Conservation (phyloP, 2,329 filamentous ascomycete species). For the Elsinoe perseae region DNA sequence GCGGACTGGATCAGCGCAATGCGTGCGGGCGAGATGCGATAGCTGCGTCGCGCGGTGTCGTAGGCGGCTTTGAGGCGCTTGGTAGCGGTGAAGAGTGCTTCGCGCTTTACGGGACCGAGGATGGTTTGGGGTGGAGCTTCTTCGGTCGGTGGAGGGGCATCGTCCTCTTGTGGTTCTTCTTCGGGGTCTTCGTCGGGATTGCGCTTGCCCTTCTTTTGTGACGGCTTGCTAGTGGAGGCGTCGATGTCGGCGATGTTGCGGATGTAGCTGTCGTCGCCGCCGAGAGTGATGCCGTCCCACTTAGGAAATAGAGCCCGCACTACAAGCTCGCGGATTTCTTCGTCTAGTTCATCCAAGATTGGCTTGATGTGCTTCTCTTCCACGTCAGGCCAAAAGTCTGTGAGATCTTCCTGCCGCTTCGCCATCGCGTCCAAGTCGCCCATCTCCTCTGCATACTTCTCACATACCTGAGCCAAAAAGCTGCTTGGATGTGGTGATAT, state of each 20-base stretch:
- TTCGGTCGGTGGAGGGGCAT: constrained; percentile 16
- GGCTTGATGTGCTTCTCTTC: constrained; percentile 75
- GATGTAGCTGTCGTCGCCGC: constrained; percentile 22
- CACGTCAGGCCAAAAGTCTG: constrained; percentile 71
- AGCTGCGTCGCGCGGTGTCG: constrained; percentile 71
- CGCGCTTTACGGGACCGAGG: constrained; percentile 17
- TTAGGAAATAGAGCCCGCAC: constrained; percentile 45
- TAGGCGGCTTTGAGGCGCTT: constrained; percentile 68
- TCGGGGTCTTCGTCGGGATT: constrained; percentile 19
- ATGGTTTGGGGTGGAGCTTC: background rate
- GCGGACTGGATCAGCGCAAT: constrained; percentile 67
- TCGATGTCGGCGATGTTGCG: constrained; percentile 14
- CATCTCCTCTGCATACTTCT: constrained; percentile 66
- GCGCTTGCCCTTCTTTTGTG: constrained; percentile 12
- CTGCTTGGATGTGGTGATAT: constrained; percentile 86
- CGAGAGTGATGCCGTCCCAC: constrained; percentile 20
- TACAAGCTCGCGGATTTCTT: constrained; percentile 56
- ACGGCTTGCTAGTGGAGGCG: background rate
- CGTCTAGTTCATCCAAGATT: constrained; percentile 52
- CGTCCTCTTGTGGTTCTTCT: constrained; percentile 19
- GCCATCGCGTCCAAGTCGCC: constrained; percentile 62
- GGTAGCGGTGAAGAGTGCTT: constrained; percentile 36
- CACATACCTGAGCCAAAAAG: constrained; percentile 74
- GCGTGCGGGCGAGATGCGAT: constrained; percentile 67
- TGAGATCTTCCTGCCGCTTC: constrained; percentile 66